Conservation (phyloP, 2,329 filamentous ascomycete genomes). For the Aspergillus carbonarius region DNA sequence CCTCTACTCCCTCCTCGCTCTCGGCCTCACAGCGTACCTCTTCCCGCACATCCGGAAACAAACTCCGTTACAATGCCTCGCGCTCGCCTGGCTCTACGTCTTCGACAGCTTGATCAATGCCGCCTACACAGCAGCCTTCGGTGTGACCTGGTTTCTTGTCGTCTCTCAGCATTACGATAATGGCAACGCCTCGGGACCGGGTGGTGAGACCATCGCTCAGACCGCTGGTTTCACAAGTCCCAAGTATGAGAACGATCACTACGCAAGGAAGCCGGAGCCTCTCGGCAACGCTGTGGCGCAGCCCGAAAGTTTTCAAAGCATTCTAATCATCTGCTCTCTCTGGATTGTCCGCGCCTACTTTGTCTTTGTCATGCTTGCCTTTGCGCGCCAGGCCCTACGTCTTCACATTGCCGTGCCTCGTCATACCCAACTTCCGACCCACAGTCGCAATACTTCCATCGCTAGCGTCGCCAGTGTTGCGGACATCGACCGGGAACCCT, state of each 20-base stretch:
- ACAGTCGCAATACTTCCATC: conserved; percentile 45
- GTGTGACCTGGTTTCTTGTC: conserved; percentile 81
- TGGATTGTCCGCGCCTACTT: conserved; percentile 81
- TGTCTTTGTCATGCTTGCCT: conserved; percentile 77
- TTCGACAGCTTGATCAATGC: conserved; percentile 80
- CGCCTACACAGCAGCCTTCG: conserved; percentile 78
- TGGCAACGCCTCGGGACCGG: conserved; percentile 46
- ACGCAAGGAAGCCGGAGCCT: conserved; percentile 38
- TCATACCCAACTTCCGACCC: conserved; percentile 41
- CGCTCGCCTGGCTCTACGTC: conserved; percentile 81
- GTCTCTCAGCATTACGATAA: conserved; percentile 58
- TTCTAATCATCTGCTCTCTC: conserved; percentile 71
- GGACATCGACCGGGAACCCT: conserved; percentile 62
- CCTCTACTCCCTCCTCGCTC: conserved; percentile 75
- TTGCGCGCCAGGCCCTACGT: conserved; percentile 73
- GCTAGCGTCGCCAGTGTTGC: conserved; percentile 50
- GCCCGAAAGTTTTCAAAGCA: conserved; percentile 69
- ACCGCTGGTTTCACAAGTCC: conserved; percentile 66
- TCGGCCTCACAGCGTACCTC: conserved; percentile 67
- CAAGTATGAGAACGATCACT: conserved; percentile 56
- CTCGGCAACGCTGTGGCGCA: conserved; percentile 66
- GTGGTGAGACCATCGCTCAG: conserved; percentile 58
- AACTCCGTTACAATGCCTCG: conserved; percentile 74
- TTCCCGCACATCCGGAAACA: conserved; percentile 78
- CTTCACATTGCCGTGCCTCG: conserved; percentile 51